A percentile compares a stretch with the other conserved stretches of the same genome.
phyloP scores from a whole-genome alignment of 495 filamentous ascomycete species.

The Penicillium antarcticum region DNA sequence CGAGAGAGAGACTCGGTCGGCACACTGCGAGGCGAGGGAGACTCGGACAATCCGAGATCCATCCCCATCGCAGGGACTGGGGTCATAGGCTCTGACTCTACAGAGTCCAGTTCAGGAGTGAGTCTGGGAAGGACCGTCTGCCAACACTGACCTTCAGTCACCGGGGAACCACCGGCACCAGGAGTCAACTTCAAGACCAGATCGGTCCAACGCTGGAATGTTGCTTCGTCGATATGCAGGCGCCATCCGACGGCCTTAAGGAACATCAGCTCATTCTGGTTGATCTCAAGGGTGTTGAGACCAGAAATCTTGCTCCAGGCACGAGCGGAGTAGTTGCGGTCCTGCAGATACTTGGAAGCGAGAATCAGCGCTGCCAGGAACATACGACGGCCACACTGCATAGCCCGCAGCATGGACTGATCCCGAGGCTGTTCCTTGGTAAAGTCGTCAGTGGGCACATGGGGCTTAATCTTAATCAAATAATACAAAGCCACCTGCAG shows the following conservation, averaged over 20 bases:
- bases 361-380: slow-evolving; percentile 91
- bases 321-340: slow-evolving; percentile 93
- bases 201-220: slow-evolving; percentile 90
- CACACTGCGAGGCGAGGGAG: slow-evolving; percentile 33
- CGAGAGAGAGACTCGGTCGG: slow-evolving; percentile 19
- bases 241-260: slow-evolving; percentile 88
- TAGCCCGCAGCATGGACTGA: slow-evolving; percentile 67
- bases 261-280: slow-evolving; percentile 94
- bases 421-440: slow-evolving; percentile 84
- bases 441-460: slow-evolving; percentile 79
- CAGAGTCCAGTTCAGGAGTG: slow-evolving; percentile 59
- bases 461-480: slow-evolving; percentile 86
- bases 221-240: slow-evolving; percentile 83
- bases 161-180: slow-evolving; percentile 31
- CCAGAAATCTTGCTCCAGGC: slow-evolving; percentile 99
- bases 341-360: slow-evolving; percentile 95
- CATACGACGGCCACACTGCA: slow-evolving; percentile 97
- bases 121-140: slow-evolving; percentile 72
- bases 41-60: slow-evolving; percentile 30
- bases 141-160: slow-evolving; percentile 55
- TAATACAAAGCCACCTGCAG: slow-evolving; percentile 97
- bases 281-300: slow-evolving; percentile 85
- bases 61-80: slow-evolving; percentile 28
- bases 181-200: slow-evolving; percentile 84
- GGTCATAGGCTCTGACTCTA: slow-evolving; percentile 33